These are phyloP conservation scores for Myxozyma vanderwaltii DNA, from an alignment of 805 yeast genomes.

Conservation along the genomic window DNA sequence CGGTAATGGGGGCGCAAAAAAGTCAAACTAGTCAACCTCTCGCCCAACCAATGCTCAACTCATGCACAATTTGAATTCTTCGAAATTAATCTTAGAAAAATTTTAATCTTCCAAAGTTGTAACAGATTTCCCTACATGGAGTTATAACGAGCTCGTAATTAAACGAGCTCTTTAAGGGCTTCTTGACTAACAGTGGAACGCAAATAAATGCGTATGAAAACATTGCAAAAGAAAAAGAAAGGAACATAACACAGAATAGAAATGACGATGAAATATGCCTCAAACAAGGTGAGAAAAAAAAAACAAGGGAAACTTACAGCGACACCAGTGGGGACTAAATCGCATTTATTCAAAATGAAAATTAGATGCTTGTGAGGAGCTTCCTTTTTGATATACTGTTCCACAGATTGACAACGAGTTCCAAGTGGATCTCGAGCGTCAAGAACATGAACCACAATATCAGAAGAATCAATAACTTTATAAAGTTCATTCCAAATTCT, in stretches of 20 bases:
- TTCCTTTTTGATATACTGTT: constrained; percentile 87
- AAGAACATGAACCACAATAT: constrained; percentile 91
- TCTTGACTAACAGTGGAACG: constrained; percentile 71
- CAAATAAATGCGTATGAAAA: constrained; percentile 4
- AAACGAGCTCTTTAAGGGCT: constrained; percentile 30
- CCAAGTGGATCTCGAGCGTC: constrained; percentile 99
- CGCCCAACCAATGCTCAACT: constrained; percentile 66
- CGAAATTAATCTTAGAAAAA: constrained; percentile 44
- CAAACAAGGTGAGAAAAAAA: background rate
- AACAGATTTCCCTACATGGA: constrained; percentile 79
- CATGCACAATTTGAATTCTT: constrained; percentile 57
- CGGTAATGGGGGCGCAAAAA: constrained; percentile 28
- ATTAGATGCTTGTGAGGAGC: constrained; percentile 96
- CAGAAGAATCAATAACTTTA: constrained; percentile 96
- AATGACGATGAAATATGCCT: too few relatives aligned
- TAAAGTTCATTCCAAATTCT: constrained; percentile 98
- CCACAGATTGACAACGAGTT: constrained; percentile 90
- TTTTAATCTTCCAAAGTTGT: constrained; percentile 91
- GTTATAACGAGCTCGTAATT: constrained; percentile 17
- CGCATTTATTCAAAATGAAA: constrained; percentile 94
- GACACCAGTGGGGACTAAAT: constrained; percentile 98
- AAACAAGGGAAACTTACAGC: constrained; percentile 75
- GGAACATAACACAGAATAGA: constrained; percentile 22
- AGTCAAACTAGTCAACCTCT: constrained; percentile 38
- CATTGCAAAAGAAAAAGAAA: background rate